A percentile compares a stretch with the other conserved stretches of the same genome.
These are phyloP conservation scores for Colletotrichum lentis DNA, from an alignment of 2,329 filamentous ascomycete species.

Conservation along the genomic window DNA sequence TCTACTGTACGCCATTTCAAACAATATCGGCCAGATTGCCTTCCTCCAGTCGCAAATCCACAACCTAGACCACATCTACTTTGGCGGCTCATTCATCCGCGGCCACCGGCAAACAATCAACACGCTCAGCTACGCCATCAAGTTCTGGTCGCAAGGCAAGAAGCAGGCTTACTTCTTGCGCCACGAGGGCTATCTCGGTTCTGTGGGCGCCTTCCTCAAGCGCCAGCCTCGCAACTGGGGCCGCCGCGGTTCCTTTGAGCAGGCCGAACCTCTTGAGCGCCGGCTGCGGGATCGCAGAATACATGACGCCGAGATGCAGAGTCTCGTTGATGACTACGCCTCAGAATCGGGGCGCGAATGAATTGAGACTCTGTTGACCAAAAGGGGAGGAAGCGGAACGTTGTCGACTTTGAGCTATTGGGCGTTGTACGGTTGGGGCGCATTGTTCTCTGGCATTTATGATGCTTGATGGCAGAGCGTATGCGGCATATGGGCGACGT, in stretches of 20 bases:
- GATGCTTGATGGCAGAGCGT: conserved; percentile 18
- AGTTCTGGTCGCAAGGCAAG: conserved; percentile 93
- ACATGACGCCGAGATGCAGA: conserved; percentile 38
- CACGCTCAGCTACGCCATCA: conserved; percentile 94
- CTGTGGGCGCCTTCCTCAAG: conserved; percentile 93
- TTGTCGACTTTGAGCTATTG: conserved; percentile 8
- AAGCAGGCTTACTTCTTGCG: conserved; percentile 96
- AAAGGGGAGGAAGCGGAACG: not conserved
- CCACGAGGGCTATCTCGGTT: conserved; percentile 94
- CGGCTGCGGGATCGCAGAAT: conserved; percentile 13
- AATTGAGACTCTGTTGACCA: not conserved
- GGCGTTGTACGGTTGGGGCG: conserved; percentile 23
- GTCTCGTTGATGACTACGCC: conserved; percentile 37
- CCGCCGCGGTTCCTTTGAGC: conserved; percentile 78
- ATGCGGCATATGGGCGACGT: conserved; percentile 15
- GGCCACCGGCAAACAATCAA: conserved; percentile 98
- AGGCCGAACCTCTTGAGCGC: conserved; percentile 41
- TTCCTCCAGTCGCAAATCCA: conserved; percentile 98
- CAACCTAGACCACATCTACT: conserved; percentile 90
- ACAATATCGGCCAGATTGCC: conserved; percentile 98
- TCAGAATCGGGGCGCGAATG: conserved; percentile 31
- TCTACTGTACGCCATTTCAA: conserved; percentile 92
- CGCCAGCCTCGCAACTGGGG: conserved; percentile 92
- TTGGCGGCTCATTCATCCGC: conserved; percentile 95
- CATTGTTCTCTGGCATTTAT: conserved; percentile 21